Conservation (phyloP, 176 grass and related monocot genomes). For the Guadua angustifolia region DNA sequence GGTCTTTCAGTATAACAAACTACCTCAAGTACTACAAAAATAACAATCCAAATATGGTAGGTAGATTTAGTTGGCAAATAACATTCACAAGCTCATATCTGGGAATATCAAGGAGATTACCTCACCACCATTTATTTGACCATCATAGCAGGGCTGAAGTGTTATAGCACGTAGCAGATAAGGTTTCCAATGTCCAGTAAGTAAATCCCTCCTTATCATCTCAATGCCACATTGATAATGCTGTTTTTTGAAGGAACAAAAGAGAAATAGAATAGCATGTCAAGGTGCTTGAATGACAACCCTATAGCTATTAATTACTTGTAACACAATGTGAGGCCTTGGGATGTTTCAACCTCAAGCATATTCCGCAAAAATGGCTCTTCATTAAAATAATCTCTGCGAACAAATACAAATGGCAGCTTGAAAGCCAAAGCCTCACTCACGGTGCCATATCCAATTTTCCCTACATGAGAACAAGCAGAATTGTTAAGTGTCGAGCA, state of each 20-base stretch:
- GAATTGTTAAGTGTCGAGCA: not conserved
- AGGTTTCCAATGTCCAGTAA: constrained; percentile 96
- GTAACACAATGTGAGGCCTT: constrained; percentile 6
- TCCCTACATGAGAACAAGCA: constrained; percentile 54
- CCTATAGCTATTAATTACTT: not conserved
- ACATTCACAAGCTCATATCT: constrained; percentile 8
- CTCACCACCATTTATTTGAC: constrained; percentile 78
- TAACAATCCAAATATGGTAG: constrained; percentile 19
- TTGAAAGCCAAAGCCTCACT: constrained; percentile 98
- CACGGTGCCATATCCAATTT: constrained; percentile 96
- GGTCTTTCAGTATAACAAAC: not conserved
- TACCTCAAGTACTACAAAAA: not conserved
- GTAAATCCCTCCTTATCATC: constrained; percentile 97
- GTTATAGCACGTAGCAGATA: constrained; percentile 87
- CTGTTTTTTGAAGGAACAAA: constrained; percentile 54
- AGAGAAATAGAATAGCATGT: constrained; percentile 11
- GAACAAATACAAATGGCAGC: constrained; percentile 92
- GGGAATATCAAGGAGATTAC: constrained; percentile 49
- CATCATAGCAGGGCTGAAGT: constrained; percentile 82
- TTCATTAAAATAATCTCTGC: constrained; percentile 99
- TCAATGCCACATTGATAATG: constrained; percentile 95
- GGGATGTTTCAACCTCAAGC: constrained; percentile 82
- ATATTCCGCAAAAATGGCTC: constrained; percentile 97
- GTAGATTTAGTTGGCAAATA: constrained; percentile 3
- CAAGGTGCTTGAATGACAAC: constrained; percentile 18